Conservation (phyloP, 352 stramenopile genomes). For the Aphanomyces cochlioides region DNA sequence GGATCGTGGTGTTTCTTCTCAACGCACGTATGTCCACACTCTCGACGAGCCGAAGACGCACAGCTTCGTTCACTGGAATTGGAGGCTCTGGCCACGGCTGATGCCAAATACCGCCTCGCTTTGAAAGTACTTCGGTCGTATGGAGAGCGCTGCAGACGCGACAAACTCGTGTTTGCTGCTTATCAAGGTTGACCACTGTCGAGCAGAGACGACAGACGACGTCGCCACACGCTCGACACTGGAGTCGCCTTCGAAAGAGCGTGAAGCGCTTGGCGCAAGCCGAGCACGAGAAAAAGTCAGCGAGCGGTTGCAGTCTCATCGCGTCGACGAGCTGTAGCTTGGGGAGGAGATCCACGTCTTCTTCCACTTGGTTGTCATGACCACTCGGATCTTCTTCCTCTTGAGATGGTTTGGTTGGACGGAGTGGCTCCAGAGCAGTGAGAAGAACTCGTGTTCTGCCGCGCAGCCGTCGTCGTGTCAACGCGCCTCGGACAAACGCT, state of each 20-base stretch:
- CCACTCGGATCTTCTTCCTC: too few relatives aligned
- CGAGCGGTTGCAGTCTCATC: conserved; percentile 78
- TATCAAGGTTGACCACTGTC: neutral
- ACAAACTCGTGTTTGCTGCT: conserved; percentile 48
- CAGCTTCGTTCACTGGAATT: conserved; percentile 73
- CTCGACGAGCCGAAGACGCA: conserved; percentile 63
- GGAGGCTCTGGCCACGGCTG: conserved; percentile 80
- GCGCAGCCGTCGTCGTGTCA: neutral
- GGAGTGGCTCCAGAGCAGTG: too few relatives aligned
- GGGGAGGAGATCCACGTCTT: conserved; percentile 39
- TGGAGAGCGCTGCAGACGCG: conserved; percentile 81
- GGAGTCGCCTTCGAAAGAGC: conserved; percentile 82
- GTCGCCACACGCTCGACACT: conserved; percentile 76
- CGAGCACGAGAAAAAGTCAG: conserved; percentile 82
- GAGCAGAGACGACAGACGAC: conserved; percentile 84
- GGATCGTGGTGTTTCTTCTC: conserved; percentile 1
- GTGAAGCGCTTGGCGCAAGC: conserved; percentile 88
- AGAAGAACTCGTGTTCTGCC: too few relatives aligned
- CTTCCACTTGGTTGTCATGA: too few relatives aligned
- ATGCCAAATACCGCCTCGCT: conserved; percentile 51
- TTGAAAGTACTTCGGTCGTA: conserved; percentile 60
- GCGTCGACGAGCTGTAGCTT: conserved; percentile 73
- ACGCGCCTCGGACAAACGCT: neutral
- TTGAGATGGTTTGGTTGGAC: too few relatives aligned
- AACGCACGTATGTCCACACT: conserved; percentile 39